Conservation (phyloP, 2,329 filamentous ascomycete species). For the Tolypocladium guangdongense region DNA sequence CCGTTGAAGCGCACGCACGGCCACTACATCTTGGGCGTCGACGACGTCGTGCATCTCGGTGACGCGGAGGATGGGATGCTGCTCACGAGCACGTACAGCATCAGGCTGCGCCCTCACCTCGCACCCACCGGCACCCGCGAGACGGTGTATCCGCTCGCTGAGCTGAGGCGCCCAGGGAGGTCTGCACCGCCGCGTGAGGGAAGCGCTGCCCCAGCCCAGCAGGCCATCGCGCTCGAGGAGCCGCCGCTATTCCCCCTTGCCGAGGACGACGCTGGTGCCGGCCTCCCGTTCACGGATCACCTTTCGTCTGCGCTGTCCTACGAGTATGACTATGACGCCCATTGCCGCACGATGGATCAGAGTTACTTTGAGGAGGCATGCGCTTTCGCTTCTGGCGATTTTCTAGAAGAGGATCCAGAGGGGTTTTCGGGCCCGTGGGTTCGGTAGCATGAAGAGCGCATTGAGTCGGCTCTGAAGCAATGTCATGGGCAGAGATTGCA, state of each 20-base stretch:
- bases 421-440: no score
- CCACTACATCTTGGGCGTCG: neutral
- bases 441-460: no score
- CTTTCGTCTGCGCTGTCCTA: neutral
- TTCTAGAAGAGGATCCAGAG: neutral
- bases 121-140: neutral
- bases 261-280: neutral
- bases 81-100: neutral
- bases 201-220: neutral
- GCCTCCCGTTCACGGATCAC: neutral
- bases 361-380: neutral
- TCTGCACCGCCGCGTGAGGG: neutral
- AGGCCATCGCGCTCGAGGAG: neutral
- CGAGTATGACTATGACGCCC: neutral
- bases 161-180: neutral
- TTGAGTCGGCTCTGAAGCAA: no score
- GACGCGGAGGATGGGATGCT: neutral
- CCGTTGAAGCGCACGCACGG: neutral
- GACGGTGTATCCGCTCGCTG: neutral
- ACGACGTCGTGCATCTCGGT: neutral
- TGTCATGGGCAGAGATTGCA: no score
- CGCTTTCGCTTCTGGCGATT: neutral
- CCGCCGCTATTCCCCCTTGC: neutral
- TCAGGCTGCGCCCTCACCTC: neutral
- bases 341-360: neutral